These are phyloP conservation scores for Davidsoniella neocaledoniae DNA, from an alignment of 2,329 filamentous ascomycete species.

Conservation along the genomic window DNA sequence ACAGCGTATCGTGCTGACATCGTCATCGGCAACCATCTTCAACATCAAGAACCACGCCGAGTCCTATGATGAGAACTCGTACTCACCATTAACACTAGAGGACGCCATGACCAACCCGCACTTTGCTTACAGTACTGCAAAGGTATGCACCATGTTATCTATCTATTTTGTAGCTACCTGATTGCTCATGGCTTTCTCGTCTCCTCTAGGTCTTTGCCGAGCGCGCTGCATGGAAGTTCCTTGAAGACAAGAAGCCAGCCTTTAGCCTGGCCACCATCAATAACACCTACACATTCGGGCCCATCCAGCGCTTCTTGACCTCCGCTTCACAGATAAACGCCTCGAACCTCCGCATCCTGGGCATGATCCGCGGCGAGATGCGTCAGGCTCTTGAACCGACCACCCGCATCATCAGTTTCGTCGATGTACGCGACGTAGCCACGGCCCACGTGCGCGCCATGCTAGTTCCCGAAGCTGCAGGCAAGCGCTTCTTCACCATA, in stretches of 20 bases:
- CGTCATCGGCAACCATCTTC: conserved; percentile 29
- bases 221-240: conserved; percentile 42
- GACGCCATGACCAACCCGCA: conserved; percentile 15
- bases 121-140: conserved; percentile 20
- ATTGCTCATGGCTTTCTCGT: not conserved
- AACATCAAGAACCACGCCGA: conserved; percentile 21
- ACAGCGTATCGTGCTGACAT: conserved; percentile 43
- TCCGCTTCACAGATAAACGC: conserved; percentile 33
- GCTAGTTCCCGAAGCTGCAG: conserved; percentile 36
- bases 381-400: conserved; percentile 34
- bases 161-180: conserved; percentile 18
- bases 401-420: conserved; percentile 23
- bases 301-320: conserved; percentile 32
- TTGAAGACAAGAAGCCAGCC: conserved; percentile 21
- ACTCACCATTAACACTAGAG: conserved; percentile 18
- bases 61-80: conserved; percentile 17
- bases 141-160: conserved; percentile 11
- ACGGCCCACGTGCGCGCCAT: conserved; percentile 44
- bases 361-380: conserved; percentile 45
- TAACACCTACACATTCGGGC: conserved; percentile 46
- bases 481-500: conserved; percentile 45
- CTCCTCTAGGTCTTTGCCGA: conserved; percentile 38
- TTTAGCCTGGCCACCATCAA: conserved; percentile 47
- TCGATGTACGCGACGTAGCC: conserved; percentile 45
- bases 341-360: conserved; percentile 42